A percentile compares a stretch with the other conserved stretches of the same genome.
Evolutionary conservation across 805 yeast genomes (phyloP).

Genomic region (Priceomyces melissophilus): DNA sequence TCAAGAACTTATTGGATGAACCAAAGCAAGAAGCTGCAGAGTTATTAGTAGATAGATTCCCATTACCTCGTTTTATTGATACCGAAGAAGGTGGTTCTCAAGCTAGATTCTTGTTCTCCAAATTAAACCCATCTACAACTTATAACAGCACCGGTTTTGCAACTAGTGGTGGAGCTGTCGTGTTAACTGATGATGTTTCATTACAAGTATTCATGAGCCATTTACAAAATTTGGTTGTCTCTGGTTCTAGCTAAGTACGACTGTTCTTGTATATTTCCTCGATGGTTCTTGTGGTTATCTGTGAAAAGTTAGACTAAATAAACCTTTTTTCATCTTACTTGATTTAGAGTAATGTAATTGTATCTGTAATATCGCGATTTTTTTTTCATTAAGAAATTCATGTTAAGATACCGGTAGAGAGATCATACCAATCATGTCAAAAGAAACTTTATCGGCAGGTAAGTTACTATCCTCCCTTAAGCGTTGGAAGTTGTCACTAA

Average conservation of each 20-base stretch:
- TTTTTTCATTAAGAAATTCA: background rate
- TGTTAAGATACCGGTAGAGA: background rate
- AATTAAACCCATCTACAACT: constrained; percentile 89
- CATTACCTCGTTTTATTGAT: constrained; percentile 94
- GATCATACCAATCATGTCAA: constrained; percentile 2
- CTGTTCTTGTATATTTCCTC: too few species aligned
- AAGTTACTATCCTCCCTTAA: constrained; percentile 3
- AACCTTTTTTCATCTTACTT: background rate
- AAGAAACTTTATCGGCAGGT: constrained; percentile 9
- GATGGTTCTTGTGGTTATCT: too few species aligned
- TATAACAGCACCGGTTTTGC: constrained; percentile 59
- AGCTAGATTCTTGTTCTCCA: constrained; percentile 92
- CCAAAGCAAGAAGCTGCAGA: constrained; percentile 93
- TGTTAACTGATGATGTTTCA: constrained; percentile 93
- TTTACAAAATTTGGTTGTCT: constrained; percentile 84
- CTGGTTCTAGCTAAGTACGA: constrained; percentile 30
- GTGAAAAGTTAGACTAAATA: background rate
- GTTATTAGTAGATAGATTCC: constrained; percentile 88
- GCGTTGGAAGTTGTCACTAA: background rate
- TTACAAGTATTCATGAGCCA: constrained; percentile 94
- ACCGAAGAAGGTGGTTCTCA: constrained; percentile 99
- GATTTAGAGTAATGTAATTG: background rate
- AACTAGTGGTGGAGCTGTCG: constrained; percentile 60
- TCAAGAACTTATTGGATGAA: constrained; percentile 79
- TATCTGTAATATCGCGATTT: background rate